Base-by-base conservation (phyloP, 1,284 basidiomycete species). In the Ceratorhiza oryzae-sativae region DNA sequence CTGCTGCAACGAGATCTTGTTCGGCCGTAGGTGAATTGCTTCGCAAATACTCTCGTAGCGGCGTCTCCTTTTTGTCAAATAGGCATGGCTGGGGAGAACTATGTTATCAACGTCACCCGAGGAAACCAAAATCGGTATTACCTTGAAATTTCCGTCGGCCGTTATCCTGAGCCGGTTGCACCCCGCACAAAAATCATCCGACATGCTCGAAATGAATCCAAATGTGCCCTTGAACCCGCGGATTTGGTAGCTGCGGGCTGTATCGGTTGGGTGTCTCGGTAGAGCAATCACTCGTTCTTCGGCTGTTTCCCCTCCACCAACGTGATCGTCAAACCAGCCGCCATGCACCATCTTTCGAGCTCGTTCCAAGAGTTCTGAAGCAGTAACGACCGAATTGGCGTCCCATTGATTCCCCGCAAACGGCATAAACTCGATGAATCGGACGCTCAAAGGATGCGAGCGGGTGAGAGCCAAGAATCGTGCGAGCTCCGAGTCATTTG, bases 361-460 rank as follows among this genome's bases (percentile, higher is more conserved):
- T 13, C 41, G n/a, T 20, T 39, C 23, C 13, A 70, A 41, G 3
- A 70, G 41, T 41, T 70, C 65, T n/a, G 65, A 58, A 60, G 45
- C 46, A 63, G 20, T 30, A 46, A 56, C 53, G n/a, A 46, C 67
- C 61, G 65, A 20, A 30, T n/a, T 25, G 3, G 60, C 59, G 58
- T 61, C 46, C 45, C 55, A 59, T n/a, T 25, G 78, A 80, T 77
- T 76, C 90, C 90, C 92, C 77, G 89, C 90, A 78, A 96, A 96
- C 8, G 94, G 94, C 94, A 96, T 95, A 79, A 94, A 95, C 41
- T 95, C 93, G 73, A 95, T 95, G 79, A 96, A 94, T 20, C 94
- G 87, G 25, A 95, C 87, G 49, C 88, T 91, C 48, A 95, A 80
- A 1, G 82, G 80, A 71, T 83, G 82, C 55, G 90, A 81, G 76